A percentile compares a stretch with the other conserved stretches of the same genome.
Evolutionary conservation across 169 alveolate species (phyloP).

Genomic region (Amoebophrya sp.): DNA sequence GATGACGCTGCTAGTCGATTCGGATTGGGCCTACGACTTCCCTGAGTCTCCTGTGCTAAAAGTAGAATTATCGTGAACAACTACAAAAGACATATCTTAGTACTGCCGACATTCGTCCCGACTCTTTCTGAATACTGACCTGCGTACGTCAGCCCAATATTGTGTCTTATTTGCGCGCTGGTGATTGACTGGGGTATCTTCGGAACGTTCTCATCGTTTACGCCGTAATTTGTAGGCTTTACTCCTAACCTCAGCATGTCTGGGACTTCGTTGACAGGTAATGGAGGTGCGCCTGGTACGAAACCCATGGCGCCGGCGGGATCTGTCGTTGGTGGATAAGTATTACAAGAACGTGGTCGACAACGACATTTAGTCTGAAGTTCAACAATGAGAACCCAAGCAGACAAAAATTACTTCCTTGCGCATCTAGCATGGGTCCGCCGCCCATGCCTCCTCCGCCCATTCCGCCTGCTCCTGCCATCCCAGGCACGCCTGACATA

Average conservation of each 20-base stretch:
- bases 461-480: background rate
- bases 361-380: too few relatives aligned
- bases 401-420: background rate
- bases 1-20: too few relatives aligned
- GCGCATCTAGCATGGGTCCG: background rate
- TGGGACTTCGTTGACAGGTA: background rate
- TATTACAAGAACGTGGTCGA: too few relatives aligned
- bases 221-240: background rate
- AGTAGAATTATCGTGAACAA: background rate
- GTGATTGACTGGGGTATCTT: background rate
- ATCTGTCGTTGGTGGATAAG: too few relatives aligned
- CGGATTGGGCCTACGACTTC: too few relatives aligned
- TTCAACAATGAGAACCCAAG: background rate
- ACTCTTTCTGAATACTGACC: background rate
- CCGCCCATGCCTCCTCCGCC: background rate
- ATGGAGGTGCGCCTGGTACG: background rate
- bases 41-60: too few relatives aligned
- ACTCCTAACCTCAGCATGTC: background rate
- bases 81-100: background rate
- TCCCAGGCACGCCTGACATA: background rate
- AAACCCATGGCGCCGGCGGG: too few relatives aligned
- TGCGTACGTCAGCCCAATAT: background rate
- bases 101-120: background rate
- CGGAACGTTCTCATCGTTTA: background rate
- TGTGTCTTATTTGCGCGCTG: background rate